Percentiles rank a stretch among this genome's conserved stretches.
Conservation (phyloP, 2,329 filamentous ascomycete species). For the Colletotrichum destructivum region DNA sequence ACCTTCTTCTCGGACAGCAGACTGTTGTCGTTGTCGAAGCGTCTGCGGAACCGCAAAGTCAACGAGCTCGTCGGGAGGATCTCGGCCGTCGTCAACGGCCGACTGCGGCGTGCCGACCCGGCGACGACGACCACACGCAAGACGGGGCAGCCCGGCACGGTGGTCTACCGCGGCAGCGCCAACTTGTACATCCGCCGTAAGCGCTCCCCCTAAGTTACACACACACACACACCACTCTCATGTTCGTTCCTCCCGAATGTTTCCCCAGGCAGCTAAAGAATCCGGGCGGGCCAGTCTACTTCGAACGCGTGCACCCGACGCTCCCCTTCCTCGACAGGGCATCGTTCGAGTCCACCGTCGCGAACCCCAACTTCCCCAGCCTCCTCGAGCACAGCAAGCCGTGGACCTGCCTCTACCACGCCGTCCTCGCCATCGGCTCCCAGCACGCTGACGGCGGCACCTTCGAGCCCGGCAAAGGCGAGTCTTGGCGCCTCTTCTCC, state of each 20-base stretch:
- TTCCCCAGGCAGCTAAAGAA: neutral
- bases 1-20: conserved; percentile 51
- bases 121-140: conserved; percentile 14
- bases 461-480: conserved; percentile 57
- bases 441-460: conserved; percentile 53
- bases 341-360: conserved; percentile 53
- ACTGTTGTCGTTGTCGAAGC: conserved; percentile 48
- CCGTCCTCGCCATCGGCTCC: conserved; percentile 55
- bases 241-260: neutral
- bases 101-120: conserved; percentile 36
- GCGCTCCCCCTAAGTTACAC: too few relatives aligned
- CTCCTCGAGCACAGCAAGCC: conserved; percentile 48
- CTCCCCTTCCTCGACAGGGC: conserved; percentile 58
- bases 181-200: conserved; percentile 38
- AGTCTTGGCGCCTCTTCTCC: conserved; percentile 57
- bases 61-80: conserved; percentile 49
- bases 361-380: conserved; percentile 47
- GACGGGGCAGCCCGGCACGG: conserved; percentile 4
- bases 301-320: conserved; percentile 55
- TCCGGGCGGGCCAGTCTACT: conserved; percentile 51
- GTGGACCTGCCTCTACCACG: conserved; percentile 57
- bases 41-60: conserved; percentile 50
- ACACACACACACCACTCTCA: too few relatives aligned
- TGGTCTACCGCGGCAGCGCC: conserved; percentile 20
- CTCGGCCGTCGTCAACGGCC: conserved; percentile 44